A percentile compares a stretch with the other conserved stretches of the same genome.
These are phyloP conservation scores for Trypanosoma platydactyli DNA, from an alignment of 208 protist genomes.

Conservation along the genomic window DNA sequence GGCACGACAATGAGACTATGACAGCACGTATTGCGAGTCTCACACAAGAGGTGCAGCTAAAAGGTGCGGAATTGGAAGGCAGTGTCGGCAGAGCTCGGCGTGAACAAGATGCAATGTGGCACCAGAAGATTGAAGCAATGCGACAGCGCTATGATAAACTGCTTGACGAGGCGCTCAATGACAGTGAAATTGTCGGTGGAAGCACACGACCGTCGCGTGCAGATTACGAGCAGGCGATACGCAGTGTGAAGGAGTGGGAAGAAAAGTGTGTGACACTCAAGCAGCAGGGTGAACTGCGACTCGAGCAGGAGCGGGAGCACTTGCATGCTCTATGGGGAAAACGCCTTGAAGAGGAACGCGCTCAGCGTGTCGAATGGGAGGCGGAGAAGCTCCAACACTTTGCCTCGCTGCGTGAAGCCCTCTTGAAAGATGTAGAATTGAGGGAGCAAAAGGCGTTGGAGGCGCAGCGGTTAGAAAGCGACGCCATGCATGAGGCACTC, in stretches of 20 bases:
- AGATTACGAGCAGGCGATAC: conserved; percentile 29
- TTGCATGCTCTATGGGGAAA: conserved; percentile 16
- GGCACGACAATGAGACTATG: conserved; percentile 24
- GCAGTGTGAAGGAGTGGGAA: conserved; percentile 25
- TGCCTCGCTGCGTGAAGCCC: conserved; percentile 19
- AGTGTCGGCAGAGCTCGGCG: conserved; percentile 12
- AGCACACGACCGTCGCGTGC: conserved; percentile 13
- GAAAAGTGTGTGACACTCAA: conserved; percentile 33
- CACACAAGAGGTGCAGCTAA: conserved; percentile 7
- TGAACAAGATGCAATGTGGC: conserved; percentile 37
- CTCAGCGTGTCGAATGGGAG: conserved; percentile 22
- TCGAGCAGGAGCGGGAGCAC: conserved; percentile 14
- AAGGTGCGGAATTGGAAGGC: conserved; percentile 18
- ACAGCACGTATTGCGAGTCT: conserved; percentile 20
- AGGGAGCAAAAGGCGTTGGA: neutral
- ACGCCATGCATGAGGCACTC: conserved; percentile 19
- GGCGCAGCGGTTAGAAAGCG: neutral
- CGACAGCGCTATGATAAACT: conserved; percentile 34
- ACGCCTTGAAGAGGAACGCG: conserved; percentile 31
- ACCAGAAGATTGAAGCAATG: conserved; percentile 28
- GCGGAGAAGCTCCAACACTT: conserved; percentile 22
- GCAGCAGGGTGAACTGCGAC: conserved; percentile 20
- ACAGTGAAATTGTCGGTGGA: neutral
- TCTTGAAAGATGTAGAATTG: conserved; percentile 26
- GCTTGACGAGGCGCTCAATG: conserved; percentile 31